Conservation (phyloP, 108 stramenopile species). For the Stephanodiscus minutulus region DNA sequence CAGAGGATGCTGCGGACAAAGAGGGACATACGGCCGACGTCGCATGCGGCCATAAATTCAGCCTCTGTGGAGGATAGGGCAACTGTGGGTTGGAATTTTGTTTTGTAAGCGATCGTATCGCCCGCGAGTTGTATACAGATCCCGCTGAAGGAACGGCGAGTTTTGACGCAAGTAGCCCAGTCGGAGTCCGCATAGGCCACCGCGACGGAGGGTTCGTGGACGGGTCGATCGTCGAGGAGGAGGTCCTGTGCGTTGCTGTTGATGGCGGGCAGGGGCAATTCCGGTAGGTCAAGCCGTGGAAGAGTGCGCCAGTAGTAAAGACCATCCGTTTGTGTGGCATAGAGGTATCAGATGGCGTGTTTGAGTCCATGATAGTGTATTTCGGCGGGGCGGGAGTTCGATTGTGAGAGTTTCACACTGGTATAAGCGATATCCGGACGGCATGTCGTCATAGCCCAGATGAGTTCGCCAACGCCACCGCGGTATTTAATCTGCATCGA, state of each 20-base stretch:
- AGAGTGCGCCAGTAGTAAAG: conserved; percentile 14
- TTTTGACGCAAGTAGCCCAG: conserved; percentile 27
- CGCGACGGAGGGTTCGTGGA: background rate
- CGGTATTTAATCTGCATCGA: too few species aligned
- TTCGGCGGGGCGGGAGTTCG: background rate
- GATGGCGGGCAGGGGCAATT: background rate
- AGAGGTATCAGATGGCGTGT: background rate
- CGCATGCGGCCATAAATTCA: conserved; percentile 23
- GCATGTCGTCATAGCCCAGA: conserved; percentile 33
- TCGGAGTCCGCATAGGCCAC: conserved; percentile 31
- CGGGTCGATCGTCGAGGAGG: background rate
- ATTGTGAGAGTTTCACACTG: conserved; percentile 14
- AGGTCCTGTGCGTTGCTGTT: background rate
- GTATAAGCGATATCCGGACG: background rate
- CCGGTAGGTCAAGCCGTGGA: background rate
- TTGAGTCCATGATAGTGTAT: background rate
- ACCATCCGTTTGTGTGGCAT: conserved; percentile 7
- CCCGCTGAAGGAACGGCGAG: conserved; percentile 34
- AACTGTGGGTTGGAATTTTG: too few species aligned
- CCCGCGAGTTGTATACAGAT: conserved; percentile 28
- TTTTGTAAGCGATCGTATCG: conserved; percentile 26
- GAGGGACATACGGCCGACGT: conserved; percentile 33
- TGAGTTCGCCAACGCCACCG: conserved; percentile 41
- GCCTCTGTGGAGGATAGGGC: conserved; percentile 19
- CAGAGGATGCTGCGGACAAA: conserved; percentile 34